phyloP scores from a whole-genome alignment of 495 filamentous ascomycete species.

The Jackrogersella minutella region DNA sequence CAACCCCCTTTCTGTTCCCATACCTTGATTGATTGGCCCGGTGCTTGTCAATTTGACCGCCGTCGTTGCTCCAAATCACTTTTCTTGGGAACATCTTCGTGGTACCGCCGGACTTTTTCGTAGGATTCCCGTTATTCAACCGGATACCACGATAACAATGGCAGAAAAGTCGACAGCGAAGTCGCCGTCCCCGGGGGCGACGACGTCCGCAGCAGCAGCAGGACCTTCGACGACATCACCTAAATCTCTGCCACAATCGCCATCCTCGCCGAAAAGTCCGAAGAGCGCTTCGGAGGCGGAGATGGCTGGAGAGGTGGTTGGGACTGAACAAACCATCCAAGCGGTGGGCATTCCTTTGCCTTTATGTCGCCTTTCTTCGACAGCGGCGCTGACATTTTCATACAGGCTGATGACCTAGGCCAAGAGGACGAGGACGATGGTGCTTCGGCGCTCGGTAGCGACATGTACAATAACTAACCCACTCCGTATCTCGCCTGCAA shows the following conservation, averaged over 20 bases:
- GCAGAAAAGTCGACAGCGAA: constrained; percentile 4
- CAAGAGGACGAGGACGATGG: constrained; percentile 15
- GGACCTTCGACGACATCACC: background rate
- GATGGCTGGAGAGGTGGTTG: constrained; percentile 2
- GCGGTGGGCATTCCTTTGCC: background rate
- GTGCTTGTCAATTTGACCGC: constrained; percentile 7
- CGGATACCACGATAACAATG: constrained; percentile 8
- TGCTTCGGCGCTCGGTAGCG: constrained; percentile 14
- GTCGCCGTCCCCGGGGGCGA: constrained; percentile 3
- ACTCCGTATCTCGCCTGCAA: background rate
- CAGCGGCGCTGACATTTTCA: background rate
- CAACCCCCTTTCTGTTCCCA: constrained; percentile 1
- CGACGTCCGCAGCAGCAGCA: background rate
- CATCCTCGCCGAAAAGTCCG: background rate
- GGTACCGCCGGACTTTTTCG: constrained; percentile 1
- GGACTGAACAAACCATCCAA: constrained; percentile 12
- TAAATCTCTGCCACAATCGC: background rate
- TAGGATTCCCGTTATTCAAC: background rate
- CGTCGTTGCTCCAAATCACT: background rate
- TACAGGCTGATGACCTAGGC: constrained; percentile 20
- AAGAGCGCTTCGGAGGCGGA: background rate
- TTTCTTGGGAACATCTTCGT: background rate
- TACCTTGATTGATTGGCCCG: constrained; percentile 9
- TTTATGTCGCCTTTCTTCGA: background rate
- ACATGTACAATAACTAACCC: constrained; percentile 14